Percentiles rank a stretch among this genome's conserved stretches.
These are phyloP conservation scores for Cyclotella cryptica DNA, from an alignment of 108 stramenopile genomes.

Conservation along the genomic window DNA sequence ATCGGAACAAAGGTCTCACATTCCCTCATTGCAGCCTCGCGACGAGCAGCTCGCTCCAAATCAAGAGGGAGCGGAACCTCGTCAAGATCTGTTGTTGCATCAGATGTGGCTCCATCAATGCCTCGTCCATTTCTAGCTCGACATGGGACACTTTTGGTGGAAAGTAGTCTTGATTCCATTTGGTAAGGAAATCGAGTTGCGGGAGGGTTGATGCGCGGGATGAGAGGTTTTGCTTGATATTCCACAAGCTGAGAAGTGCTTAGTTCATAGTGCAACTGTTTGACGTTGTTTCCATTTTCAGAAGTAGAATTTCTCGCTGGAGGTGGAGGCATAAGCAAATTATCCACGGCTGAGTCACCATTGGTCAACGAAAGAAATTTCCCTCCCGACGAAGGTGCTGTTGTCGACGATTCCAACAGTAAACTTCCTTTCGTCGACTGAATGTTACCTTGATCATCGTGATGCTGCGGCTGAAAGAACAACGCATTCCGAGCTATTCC, in stretches of 20 bases:
- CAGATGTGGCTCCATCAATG: slow-evolving; percentile 54
- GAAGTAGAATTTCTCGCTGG: slow-evolving; percentile 24
- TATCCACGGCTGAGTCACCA: slow-evolving; percentile 19
- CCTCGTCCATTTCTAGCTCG: not conserved
- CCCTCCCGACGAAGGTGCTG: slow-evolving; percentile 21
- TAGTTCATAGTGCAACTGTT: not conserved
- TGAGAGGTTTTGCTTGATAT: slow-evolving; percentile 63
- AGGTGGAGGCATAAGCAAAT: slow-evolving; percentile 36
- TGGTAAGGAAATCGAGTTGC: slow-evolving; percentile 72
- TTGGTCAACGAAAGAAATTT: slow-evolving; percentile 35
- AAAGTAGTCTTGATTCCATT: slow-evolving; percentile 42
- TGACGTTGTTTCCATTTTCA: not conserved
- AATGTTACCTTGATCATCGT: not conserved
- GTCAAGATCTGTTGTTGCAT: slow-evolving; percentile 73
- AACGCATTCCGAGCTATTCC: slow-evolving; percentile 46
- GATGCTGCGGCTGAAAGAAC: slow-evolving; percentile 51
- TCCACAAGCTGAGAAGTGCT: slow-evolving; percentile 58
- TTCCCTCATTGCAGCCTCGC: slow-evolving; percentile 39
- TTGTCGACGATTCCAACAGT: slow-evolving; percentile 13
- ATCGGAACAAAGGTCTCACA: slow-evolving; percentile 67
- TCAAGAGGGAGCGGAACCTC: slow-evolving; percentile 50
- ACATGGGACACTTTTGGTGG: not conserved
- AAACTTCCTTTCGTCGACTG: not conserved
- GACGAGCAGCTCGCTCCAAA: slow-evolving; percentile 48
- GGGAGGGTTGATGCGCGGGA: slow-evolving; percentile 72